Evolutionary conservation across 495 filamentous ascomycete genomes (phyloP).

Genomic region (Paragyromitra xinjiangensis): DNA sequence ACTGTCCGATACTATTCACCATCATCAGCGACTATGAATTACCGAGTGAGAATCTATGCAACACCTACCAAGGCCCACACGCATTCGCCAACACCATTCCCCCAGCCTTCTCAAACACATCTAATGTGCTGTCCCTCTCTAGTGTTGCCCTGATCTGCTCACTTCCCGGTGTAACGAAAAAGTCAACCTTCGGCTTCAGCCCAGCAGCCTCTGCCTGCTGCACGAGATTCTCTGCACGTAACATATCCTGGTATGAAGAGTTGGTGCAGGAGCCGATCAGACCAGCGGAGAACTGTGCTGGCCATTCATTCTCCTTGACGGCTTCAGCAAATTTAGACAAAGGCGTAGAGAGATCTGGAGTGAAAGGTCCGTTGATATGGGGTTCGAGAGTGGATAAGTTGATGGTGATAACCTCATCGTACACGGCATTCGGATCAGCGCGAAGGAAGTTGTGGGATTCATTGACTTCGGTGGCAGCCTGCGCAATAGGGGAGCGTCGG

Average conservation of each 20-base stretch:
- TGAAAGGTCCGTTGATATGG: slow-evolving; percentile 97
- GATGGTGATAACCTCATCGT: slow-evolving; percentile 92
- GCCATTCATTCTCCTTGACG: slow-evolving; percentile 86
- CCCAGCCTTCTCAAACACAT: slow-evolving; percentile 86
- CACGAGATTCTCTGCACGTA: slow-evolving; percentile 86
- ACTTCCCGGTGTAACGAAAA: slow-evolving; percentile 95
- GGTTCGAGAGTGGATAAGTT: slow-evolving; percentile 90
- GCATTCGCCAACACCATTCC: slow-evolving; percentile 93
- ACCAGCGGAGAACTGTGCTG: slow-evolving; percentile 85
- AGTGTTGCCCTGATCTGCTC: slow-evolving; percentile 96
- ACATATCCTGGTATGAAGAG: slow-evolving; percentile 98
- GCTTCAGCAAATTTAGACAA: slow-evolving; percentile 85
- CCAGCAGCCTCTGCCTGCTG: slow-evolving; percentile 88
- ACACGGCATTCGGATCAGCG: slow-evolving; percentile 82
- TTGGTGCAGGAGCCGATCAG: slow-evolving; percentile 98
- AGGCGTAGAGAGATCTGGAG: slow-evolving; percentile 91
- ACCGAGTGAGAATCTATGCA: slow-evolving; percentile 43
- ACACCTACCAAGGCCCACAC: slow-evolving; percentile 77
- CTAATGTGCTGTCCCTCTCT: slow-evolving; percentile 81
- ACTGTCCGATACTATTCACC: slow-evolving; percentile 75
- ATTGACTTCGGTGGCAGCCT: slow-evolving; percentile 66
- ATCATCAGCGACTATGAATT: slow-evolving; percentile 22
- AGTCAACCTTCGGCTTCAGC: slow-evolving; percentile 84
- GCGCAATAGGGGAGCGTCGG: slow-evolving; percentile 75
- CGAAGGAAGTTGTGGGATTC: slow-evolving; percentile 68